Percentiles rank a stretch among this genome's conserved stretches.
Conservation (phyloP, 2,329 filamentous ascomycete species). For the Cladosporium cucumerinum region DNA sequence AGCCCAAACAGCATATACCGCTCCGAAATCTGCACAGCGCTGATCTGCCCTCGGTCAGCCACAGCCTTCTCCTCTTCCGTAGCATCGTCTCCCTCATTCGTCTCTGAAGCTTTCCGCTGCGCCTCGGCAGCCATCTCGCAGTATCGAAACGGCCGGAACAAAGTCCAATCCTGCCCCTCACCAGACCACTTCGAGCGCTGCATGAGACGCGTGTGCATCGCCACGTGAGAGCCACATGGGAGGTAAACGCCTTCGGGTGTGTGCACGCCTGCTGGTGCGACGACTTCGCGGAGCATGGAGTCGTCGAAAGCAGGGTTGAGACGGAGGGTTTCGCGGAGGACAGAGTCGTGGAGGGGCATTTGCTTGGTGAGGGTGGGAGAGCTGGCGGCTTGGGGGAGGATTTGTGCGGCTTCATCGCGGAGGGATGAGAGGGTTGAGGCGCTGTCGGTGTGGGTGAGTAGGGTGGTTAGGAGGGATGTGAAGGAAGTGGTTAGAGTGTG, state of each 20-base stretch:
- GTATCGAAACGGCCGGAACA: conserved; percentile 9
- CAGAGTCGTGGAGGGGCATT: conserved; percentile 22
- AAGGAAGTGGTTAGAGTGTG: conserved; percentile 5
- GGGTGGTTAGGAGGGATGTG: conserved; percentile 15
- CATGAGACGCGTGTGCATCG: conserved; percentile 9
- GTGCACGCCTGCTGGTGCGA: conserved; percentile 20
- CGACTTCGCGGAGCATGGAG: conserved; percentile 22
- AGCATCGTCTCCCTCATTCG: background rate
- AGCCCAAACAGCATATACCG: conserved; percentile 20
- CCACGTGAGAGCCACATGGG: conserved; percentile 19
- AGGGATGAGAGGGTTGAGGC: conserved; percentile 10
- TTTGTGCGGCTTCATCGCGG: conserved; percentile 14
- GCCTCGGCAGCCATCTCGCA: background rate
- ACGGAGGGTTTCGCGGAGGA: conserved; percentile 24
- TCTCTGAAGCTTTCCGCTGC: background rate
- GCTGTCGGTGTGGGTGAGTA: background rate
- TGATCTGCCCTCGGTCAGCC: conserved; percentile 1
- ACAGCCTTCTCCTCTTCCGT: background rate
- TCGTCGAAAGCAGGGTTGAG: conserved; percentile 21
- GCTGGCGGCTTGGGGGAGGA: background rate
- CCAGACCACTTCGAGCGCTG: conserved; percentile 8
- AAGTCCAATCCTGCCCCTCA: background rate
- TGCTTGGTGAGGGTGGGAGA: conserved; percentile 10
- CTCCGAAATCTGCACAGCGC: conserved; percentile 14
- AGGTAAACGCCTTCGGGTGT: conserved; percentile 22